Evolutionary conservation across 345 rosid genomes (phyloP).

Genomic region (Eutrema heterophyllum): DNA sequence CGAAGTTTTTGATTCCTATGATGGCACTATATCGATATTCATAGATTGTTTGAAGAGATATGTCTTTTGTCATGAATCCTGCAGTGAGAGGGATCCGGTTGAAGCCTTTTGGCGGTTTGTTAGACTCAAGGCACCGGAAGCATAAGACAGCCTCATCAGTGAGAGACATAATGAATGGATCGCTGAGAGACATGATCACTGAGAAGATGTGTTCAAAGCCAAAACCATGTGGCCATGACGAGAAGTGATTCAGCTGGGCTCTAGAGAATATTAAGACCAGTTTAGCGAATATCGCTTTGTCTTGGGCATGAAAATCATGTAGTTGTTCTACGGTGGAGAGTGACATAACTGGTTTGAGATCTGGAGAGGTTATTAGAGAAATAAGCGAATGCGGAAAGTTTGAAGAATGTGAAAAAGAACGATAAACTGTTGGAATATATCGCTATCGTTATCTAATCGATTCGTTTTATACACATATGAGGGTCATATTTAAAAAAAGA

Average conservation of each 20-base stretch:
- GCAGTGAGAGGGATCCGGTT: too few species aligned
- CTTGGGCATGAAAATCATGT: conserved; percentile 27
- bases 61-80: too few species aligned
- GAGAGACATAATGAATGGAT: not conserved
- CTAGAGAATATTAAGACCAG: conserved; percentile 24
- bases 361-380: not conserved
- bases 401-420: not conserved
- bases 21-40: not conserved
- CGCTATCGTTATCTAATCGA: too few species aligned
- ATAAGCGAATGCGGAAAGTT: not conserved
- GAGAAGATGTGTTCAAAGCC: conserved; percentile 24
- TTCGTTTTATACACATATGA: too few species aligned
- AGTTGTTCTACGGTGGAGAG: not conserved
- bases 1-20: not conserved
- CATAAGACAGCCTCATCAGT: too few species aligned
- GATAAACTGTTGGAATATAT: too few species aligned
- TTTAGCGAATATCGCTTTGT: conserved; percentile 31
- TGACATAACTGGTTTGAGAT: conserved; percentile 3
- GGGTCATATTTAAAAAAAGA: too few species aligned
- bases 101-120: too few species aligned
- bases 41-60: not conserved
- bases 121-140: too few species aligned
- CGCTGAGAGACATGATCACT: not conserved
- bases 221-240: conserved; percentile 39
- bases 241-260: conserved; percentile 36